These are phyloP conservation scores for Ambrosia trifida DNA, from an alignment of 129 eudicot genomes.

Conservation along the genomic window DNA sequence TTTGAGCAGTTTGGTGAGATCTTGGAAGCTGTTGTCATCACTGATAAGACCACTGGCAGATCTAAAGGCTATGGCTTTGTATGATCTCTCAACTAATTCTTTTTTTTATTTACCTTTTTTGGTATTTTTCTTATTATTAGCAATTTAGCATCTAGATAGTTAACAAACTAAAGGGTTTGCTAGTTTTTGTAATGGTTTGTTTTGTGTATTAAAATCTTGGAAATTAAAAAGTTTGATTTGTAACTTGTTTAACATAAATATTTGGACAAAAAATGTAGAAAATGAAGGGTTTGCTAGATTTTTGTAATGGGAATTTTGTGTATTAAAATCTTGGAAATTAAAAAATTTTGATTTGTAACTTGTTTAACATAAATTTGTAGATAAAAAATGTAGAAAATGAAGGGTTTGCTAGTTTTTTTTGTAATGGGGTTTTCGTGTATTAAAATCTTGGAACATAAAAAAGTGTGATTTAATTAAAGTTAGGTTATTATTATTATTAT, in stretches of 20 bases:
- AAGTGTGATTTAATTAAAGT: too few relatives aligned
- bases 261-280: too few relatives aligned
- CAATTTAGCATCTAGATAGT: slow-evolving; percentile 15
- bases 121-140: background rate
- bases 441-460: slow-evolving; percentile 12
- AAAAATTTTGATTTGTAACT: background rate
- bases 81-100: slow-evolving; percentile 14
- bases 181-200: slow-evolving; percentile 18
- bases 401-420: too few relatives aligned
- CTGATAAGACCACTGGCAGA: slow-evolving; percentile 89
- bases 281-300: too few relatives aligned
- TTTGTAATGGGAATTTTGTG: background rate
- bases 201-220: slow-evolving; percentile 20
- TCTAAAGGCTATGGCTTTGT: slow-evolving; percentile 98
- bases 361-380: background rate
- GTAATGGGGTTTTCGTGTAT: background rate
- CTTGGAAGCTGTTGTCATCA: slow-evolving; percentile 93
- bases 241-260: background rate
- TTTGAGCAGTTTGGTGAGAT: slow-evolving; percentile 95
- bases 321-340: slow-evolving; percentile 19
- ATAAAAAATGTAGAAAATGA: too few relatives aligned
- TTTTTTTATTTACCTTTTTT: background rate
- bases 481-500: background rate
- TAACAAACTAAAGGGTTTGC: slow-evolving; percentile 1
- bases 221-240: background rate